Evolutionary conservation across 1,284 basidiomycete genomes (phyloP).

Genomic region (Abortiporus biennis): DNA sequence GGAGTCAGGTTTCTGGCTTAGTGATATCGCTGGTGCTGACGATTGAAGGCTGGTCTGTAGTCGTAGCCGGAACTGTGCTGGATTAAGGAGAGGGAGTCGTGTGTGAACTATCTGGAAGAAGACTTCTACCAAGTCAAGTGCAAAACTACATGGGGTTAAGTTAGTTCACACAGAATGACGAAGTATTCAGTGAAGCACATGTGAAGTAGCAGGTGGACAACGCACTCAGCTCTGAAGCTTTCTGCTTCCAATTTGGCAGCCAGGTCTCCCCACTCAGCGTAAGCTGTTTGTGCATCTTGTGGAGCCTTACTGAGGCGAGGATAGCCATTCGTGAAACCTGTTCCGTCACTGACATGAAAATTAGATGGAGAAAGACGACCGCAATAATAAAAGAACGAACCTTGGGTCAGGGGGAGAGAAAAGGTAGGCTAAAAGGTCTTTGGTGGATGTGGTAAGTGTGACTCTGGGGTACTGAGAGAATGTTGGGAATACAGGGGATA

Average conservation of each 20-base stretch:
- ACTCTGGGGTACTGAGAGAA: slow-evolving; percentile 31
- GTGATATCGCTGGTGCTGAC: slow-evolving; percentile 1
- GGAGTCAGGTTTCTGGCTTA: slow-evolving; percentile 2
- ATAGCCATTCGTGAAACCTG: slow-evolving; percentile 5
- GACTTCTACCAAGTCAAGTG: slow-evolving; percentile 83
- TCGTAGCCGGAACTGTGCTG: slow-evolving; percentile 64
- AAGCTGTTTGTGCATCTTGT: slow-evolving; percentile 15
- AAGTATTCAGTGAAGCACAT: not conserved
- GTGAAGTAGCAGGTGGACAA: slow-evolving; percentile 19
- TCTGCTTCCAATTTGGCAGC: slow-evolving; percentile 65
- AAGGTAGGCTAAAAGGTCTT: slow-evolving; percentile 60
- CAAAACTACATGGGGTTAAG: slow-evolving; percentile 48
- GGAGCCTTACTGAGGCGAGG: slow-evolving; percentile 7
- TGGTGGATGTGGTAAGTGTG: slow-evolving; percentile 49
- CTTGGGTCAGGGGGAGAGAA: slow-evolving; percentile 63
- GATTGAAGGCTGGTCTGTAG: slow-evolving; percentile 44
- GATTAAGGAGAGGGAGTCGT: slow-evolving; percentile 76
- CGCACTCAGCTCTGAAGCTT: slow-evolving; percentile 70
- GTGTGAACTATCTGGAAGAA: slow-evolving; percentile 87
- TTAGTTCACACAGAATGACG: not conserved
- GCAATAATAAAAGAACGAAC: slow-evolving; percentile 29
- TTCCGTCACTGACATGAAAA: slow-evolving; percentile 8
- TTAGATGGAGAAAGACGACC: slow-evolving; percentile 4
- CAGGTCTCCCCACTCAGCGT: slow-evolving; percentile 59
- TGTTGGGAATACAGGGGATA: slow-evolving; percentile 24